phyloP scores from a whole-genome alignment of 1,284 basidiomycete species.

The Ceratobasidium papillatum region DNA sequence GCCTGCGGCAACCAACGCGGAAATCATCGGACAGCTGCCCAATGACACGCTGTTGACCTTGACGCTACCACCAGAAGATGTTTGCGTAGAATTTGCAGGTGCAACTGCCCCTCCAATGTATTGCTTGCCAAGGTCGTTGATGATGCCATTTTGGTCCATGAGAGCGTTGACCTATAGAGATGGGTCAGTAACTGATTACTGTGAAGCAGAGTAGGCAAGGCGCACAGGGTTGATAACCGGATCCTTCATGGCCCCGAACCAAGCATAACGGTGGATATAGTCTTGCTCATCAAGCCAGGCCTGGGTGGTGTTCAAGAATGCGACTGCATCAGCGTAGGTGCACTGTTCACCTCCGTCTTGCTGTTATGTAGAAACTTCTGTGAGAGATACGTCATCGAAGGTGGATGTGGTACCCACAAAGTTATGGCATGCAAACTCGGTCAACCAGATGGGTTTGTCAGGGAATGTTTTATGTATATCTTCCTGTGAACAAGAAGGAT shows the following conservation, averaged over 20 bases:
- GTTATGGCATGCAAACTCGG: slow-evolving; percentile 72
- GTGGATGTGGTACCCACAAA: slow-evolving; percentile 45
- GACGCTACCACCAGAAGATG: not conserved
- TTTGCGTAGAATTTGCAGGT: slow-evolving; percentile 10
- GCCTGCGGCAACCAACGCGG: not conserved
- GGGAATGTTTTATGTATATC: slow-evolving; percentile 62
- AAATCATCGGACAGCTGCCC: not conserved
- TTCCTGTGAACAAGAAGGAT: slow-evolving; percentile 21
- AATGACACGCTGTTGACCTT: not conserved
- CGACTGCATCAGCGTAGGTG: slow-evolving; percentile 51
- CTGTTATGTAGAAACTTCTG: not conserved
- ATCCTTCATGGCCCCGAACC: slow-evolving; percentile 54
- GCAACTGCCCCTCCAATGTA: slow-evolving; percentile 31
- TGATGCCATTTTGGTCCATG: slow-evolving; percentile 31
- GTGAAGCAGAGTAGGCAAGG: not conserved
- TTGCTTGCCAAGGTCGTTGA: slow-evolving; percentile 40
- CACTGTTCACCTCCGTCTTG: slow-evolving; percentile 50
- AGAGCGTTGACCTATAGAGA: slow-evolving; percentile 33
- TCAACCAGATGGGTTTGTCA: slow-evolving; percentile 63
- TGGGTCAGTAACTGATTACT: not conserved
- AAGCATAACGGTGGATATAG: slow-evolving; percentile 60
- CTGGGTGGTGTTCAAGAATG: slow-evolving; percentile 57
- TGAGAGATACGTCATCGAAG: not conserved
- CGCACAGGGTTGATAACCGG: slow-evolving; percentile 38
- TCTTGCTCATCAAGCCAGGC: slow-evolving; percentile 56